phyloP scores from a whole-genome alignment of 371 early-diverging fungal species.

The Syncephalis plumigaleata region DNA sequence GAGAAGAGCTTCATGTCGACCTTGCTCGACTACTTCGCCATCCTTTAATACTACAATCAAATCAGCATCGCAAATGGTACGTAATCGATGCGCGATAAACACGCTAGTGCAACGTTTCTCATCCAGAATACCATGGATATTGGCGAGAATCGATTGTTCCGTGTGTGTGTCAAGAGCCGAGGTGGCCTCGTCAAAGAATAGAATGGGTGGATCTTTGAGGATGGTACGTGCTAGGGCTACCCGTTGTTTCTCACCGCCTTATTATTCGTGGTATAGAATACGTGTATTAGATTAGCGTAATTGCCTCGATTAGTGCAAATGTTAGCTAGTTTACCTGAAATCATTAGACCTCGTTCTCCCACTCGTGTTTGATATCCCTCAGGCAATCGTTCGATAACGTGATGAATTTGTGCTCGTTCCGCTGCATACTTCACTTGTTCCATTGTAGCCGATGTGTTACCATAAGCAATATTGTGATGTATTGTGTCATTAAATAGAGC shows the following conservation, averaged over 20 bases:
- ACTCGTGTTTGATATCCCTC: constrained; percentile 49
- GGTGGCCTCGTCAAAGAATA: constrained; percentile 88
- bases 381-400: constrained; percentile 35
- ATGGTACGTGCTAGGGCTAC: constrained; percentile 60
- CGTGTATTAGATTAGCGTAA: too few species aligned
- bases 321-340: constrained; percentile 58
- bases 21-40: constrained; percentile 40
- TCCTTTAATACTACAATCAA: constrained; percentile 55
- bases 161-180: constrained; percentile 85
- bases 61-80: constrained; percentile 64
- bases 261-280: too few species aligned
- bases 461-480: constrained; percentile 53
- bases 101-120: constrained; percentile 46
- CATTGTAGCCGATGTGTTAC: constrained; percentile 22
- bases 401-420: constrained; percentile 35
- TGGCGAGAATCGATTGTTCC: constrained; percentile 61
- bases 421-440: constrained; percentile 42
- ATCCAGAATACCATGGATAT: constrained; percentile 49
- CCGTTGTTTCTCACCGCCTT: constrained; percentile 69
- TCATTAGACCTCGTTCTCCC: constrained; percentile 65
- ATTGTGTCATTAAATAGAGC: constrained; percentile 58
- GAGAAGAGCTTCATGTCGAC: constrained; percentile 51
- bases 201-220: constrained; percentile 56
- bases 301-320: too few species aligned
- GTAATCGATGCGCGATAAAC: constrained; percentile 61